Evolutionary conservation across 2,329 filamentous ascomycete species (phyloP).

Genomic region (Albifimbria verrucaria): DNA sequence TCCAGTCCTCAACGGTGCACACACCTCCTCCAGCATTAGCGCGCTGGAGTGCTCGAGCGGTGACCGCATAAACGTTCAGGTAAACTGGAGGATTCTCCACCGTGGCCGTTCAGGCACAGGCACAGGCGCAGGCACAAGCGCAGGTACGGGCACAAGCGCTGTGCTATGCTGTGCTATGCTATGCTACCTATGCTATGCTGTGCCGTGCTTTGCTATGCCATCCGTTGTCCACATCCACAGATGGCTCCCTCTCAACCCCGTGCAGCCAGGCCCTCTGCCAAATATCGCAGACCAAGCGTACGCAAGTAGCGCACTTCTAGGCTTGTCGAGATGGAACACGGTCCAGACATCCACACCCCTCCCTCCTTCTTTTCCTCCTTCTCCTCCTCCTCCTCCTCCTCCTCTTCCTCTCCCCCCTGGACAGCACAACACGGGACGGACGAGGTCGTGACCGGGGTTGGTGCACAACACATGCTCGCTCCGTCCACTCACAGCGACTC

Average conservation of each 20-base stretch:
- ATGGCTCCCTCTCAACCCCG: too few species aligned
- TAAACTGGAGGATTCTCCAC: background rate
- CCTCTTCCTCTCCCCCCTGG: background rate
- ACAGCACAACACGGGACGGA: background rate
- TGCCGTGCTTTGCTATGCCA: too few species aligned
- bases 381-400: background rate
- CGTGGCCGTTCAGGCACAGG: background rate
- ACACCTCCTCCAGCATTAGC: background rate
- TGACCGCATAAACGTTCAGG: background rate
- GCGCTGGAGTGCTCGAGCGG: background rate
- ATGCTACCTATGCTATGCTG: too few species aligned
- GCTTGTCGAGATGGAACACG: background rate
- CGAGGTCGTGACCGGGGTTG: background rate
- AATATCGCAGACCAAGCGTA: too few species aligned
- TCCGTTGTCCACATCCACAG: too few species aligned
- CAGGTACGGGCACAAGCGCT: too few species aligned
- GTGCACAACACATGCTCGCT: background rate
- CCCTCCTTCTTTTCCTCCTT: background rate
- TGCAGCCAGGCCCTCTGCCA: too few species aligned
- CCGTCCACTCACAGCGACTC: background rate
- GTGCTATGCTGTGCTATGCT: too few species aligned
- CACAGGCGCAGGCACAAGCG: background rate
- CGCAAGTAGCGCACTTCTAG: too few species aligned
- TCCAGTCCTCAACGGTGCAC: background rate
- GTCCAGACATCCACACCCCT: background rate